Conservation (phyloP, 805 yeast genomes). For the Geotrichum ghanense region DNA sequence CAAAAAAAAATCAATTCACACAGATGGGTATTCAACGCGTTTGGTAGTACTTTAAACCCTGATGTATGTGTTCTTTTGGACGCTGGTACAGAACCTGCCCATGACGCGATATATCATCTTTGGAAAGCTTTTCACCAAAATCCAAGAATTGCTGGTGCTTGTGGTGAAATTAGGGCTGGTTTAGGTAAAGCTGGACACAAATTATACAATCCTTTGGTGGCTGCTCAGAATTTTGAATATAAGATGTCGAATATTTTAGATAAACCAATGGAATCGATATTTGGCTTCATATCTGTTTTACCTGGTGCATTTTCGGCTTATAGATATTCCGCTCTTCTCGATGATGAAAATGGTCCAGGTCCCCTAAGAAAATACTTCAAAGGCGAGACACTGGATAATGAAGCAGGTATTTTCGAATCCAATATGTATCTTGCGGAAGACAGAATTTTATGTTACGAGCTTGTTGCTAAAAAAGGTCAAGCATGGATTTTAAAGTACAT, state of each 20-base stretch:
- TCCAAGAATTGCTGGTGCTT: conserved; percentile 88
- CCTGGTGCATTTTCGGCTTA: conserved; percentile 98
- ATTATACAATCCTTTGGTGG: conserved; percentile 76
- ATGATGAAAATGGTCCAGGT: conserved; percentile 57
- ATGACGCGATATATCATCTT: conserved; percentile 71
- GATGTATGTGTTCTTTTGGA: conserved; percentile 75
- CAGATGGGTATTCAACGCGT: conserved; percentile 93
- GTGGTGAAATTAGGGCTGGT: conserved; percentile 91
- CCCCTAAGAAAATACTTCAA: conserved; percentile 86
- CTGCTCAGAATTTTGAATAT: conserved; percentile 95
- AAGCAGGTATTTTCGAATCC: conserved; percentile 78
- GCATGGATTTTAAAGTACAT: conserved; percentile 79
- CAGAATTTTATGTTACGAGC: conserved; percentile 86
- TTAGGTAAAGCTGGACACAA: conserved; percentile 49
- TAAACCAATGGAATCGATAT: conserved; percentile 89
- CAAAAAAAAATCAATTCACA: conserved; percentile 89
- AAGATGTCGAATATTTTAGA: conserved; percentile 91
- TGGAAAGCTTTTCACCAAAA: conserved; percentile 77
- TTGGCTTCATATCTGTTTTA: conserved; percentile 87
- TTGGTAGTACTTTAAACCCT: conserved; percentile 73
- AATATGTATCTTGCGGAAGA: conserved; percentile 98
- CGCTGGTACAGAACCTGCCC: conserved; percentile 88
- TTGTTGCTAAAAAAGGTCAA: conserved; percentile 70
- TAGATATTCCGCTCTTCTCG: conserved; percentile 66
- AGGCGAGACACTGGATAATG: conserved; percentile 71